Evolutionary conservation across 2,329 filamentous ascomycete genomes (phyloP), one percentile per base, ranked within the genome.

Genomic region (Talaromyces sp.): DNA sequence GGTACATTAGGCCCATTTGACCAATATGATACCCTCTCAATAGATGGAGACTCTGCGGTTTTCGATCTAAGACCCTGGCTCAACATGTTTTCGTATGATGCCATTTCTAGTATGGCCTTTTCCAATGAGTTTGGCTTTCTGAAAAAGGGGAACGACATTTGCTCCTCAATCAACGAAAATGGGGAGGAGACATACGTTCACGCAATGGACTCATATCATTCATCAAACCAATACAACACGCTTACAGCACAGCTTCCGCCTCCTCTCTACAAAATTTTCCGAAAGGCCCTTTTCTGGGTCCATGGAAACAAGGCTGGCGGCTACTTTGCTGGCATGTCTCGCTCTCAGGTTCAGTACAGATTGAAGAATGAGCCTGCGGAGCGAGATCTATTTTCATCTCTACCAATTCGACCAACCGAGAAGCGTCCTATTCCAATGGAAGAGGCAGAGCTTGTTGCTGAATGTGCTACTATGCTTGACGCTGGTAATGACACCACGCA

Each of bases 31-130:
- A 28, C 30, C 22, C 9, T 33, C 32, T 33, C 32, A 13, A 36
- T 59, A 9, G 42, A 63, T 32, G 63, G 61, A 11, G 32, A 33
- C 32, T 33, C 32, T 33, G 32, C 32, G 10, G 54, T 52, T 27
- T 63, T 66, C 47, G 64, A 66, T 59, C 28, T 66, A 22, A 55
- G 63, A 39, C 64, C 64, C 7, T 66, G 64, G 64, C 30, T 65
- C n/a, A 66, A 66, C 47, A 66, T 66, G 64, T 62, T 63, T 32
- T 59, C 64, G 9, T 66, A 57, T 32, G 64, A 66, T 51, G 64
- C 63, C 25, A 63, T 66, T 56, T 54, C 61, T 8, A 51, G 27
- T 22, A 61, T 66, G 56, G 62, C 64, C 55, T 66, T 55, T 33
- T 52, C 47, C 10, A 55, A 55, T 4, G 17, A 44, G 30, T 63